phyloP scores from a whole-genome alignment of 805 yeast genomes.

The Millerago galiae region DNA sequence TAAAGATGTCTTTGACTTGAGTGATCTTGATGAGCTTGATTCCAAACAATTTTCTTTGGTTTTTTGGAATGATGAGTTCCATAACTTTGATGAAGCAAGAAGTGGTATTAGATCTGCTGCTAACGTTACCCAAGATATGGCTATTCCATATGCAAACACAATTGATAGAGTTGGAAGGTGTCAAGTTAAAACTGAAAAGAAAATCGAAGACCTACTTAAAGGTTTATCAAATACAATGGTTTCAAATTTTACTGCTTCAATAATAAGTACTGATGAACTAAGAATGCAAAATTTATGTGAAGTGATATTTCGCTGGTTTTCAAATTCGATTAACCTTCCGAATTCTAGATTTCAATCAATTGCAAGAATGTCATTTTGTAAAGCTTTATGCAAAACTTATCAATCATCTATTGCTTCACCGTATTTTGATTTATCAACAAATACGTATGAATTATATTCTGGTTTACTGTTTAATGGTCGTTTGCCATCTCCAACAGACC shows the following conservation, averaged over 20 bases:
- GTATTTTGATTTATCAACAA: slow-evolving; percentile 7
- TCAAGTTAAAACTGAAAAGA: slow-evolving; percentile 32
- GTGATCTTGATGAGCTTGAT: not conserved
- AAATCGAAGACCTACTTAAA: slow-evolving; percentile 22
- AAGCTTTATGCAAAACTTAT: slow-evolving; percentile 31
- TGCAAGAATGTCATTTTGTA: slow-evolving; percentile 38
- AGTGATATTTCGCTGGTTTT: slow-evolving; percentile 46
- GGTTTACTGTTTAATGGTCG: slow-evolving; percentile 15
- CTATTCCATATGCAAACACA: slow-evolving; percentile 33
- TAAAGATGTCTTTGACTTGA: not conserved
- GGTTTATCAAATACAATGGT: slow-evolving; percentile 35
- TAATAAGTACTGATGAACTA: slow-evolving; percentile 45
- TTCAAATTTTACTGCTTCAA: slow-evolving; percentile 50
- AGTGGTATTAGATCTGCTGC: slow-evolving; percentile 36
- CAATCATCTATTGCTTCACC: slow-evolving; percentile 13
- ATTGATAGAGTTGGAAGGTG: slow-evolving; percentile 48
- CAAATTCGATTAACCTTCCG: slow-evolving; percentile 33
- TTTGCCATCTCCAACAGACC: slow-evolving; percentile 6
- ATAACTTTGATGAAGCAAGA: slow-evolving; percentile 51
- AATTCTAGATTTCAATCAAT: slow-evolving; percentile 31
- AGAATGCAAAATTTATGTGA: slow-evolving; percentile 41
- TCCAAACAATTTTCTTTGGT: slow-evolving; percentile 36
- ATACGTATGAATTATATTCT: slow-evolving; percentile 3
- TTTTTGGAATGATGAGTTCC: slow-evolving; percentile 78
- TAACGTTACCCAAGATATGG: slow-evolving; percentile 22